Base-by-base conservation (phyloP, 805 yeast species). In the Metahyphopichia silvanorum region DNA sequence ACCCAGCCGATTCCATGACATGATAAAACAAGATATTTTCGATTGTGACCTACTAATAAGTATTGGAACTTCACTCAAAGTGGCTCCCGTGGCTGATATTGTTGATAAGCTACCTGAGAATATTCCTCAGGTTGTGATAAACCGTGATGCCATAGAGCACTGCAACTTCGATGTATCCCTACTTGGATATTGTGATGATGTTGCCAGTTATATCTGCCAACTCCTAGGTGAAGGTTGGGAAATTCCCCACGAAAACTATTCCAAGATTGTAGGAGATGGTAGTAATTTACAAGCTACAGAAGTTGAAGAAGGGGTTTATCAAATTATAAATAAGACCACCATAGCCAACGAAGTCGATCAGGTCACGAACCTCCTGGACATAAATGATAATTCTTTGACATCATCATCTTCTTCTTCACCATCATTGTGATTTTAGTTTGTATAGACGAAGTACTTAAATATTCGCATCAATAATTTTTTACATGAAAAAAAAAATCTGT, bases 21-120 rank as follows among this genome's bases (percentile, higher is more conserved):
- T 39, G 23, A 53, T 65, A 22, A 38, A 38, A 11, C 40, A 68
- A 2, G 96, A 88, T 55, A 55, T 85, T 37, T 57, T 69, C 8
- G 71, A 71, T 23, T 88, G 94, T 12, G 96, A 88, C 52, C 81
- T 91, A 46, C 58, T 87, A 28, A 59, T 88, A 5, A 80, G 88
- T 32, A 85, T 83, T 6, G 96, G 96, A 3, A 88, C 96, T 0
- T 80, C 94, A 2, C 64, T 88, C 37, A 80, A 84, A 49, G 88
- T 88, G 17, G 60, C 68, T 8, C 73, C 73, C 3, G 72, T 67
- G 22, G 67, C 69, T 2, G 59, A 60, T 20, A 63, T 66, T 13
- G 63, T 66, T 8, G 57, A 59, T 16, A 47, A 44, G 25, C 44
- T 67, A 3, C 63, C 68, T 1, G 49, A 35, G 8, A 20, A 42